A percentile compares a stretch with the other conserved stretches of the same genome.
Evolutionary conservation across 2,329 filamentous ascomycete species (phyloP).

Genomic region (Apiospora kogelbergensis): DNA sequence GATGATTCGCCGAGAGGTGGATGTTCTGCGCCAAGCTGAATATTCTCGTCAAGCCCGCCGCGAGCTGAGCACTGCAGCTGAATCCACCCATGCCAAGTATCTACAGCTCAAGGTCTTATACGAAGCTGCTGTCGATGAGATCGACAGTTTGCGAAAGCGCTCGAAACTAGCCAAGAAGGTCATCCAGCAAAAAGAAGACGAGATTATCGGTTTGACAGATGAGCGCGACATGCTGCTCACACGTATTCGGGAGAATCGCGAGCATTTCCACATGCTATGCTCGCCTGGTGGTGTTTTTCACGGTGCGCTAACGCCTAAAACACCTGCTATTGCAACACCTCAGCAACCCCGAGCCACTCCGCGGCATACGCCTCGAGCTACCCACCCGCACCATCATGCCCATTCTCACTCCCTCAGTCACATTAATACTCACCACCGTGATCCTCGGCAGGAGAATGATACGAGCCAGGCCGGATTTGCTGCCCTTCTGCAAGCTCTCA

Average conservation of each 20-base stretch:
- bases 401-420: conserved; percentile 1
- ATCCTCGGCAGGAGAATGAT: conserved; percentile 43
- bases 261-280: conserved; percentile 78
- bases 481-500: conserved; percentile 77
- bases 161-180: conserved; percentile 74
- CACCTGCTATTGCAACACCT: conserved; percentile 43
- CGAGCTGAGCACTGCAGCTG: conserved; percentile 51
- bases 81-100: conserved; percentile 54
- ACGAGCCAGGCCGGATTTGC: conserved; percentile 68
- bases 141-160: conserved; percentile 61
- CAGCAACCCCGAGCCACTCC: conserved; percentile 47
- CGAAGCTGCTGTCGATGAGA: conserved; percentile 66
- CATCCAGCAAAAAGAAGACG: conserved; percentile 76
- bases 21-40: conserved; percentile 76
- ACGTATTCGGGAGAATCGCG: conserved; percentile 84
- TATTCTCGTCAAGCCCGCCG: conserved; percentile 62
- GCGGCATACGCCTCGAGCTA: conserved; percentile 49
- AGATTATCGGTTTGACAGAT: conserved; percentile 68
- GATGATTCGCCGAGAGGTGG: conserved; percentile 85
- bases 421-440: conserved; percentile 28
- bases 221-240: conserved; percentile 76
- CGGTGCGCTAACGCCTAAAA: conserved; percentile 59
- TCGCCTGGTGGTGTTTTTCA: conserved; percentile 71
- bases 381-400: conserved; percentile 11
- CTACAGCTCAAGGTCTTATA: conserved; percentile 65